Conservation (phyloP, 768 basidiomycete genomes). For the Collybiopsis luxurians region DNA sequence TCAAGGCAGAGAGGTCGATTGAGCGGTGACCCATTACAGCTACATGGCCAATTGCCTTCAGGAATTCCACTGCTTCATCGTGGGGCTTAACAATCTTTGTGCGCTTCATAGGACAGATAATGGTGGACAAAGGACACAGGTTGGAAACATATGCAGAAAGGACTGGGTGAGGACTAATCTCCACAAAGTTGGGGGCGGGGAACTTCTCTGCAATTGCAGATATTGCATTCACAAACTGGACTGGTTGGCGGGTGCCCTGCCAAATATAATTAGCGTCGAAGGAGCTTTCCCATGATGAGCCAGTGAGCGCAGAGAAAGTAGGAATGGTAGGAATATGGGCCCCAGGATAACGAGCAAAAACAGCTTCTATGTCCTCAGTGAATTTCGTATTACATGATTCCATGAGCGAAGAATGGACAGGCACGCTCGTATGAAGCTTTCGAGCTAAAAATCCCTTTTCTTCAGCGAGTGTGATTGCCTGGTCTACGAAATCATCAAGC, state of each 20-base stretch:
- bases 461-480: conserved; percentile 25
- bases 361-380: conserved; percentile 19
- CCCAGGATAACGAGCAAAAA: conserved; percentile 32
- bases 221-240: conserved; percentile 34
- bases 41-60: conserved; percentile 27
- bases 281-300: conserved; percentile 15
- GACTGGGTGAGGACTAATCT: conserved; percentile 38
- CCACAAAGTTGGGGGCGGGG: conserved; percentile 28
- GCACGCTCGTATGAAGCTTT: conserved; percentile 32
- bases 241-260: conserved; percentile 33
- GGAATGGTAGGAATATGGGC: conserved; percentile 21
- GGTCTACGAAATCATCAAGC: conserved; percentile 20
- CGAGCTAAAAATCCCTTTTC: conserved; percentile 29
- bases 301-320: conserved; percentile 37
- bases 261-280: conserved; percentile 40
- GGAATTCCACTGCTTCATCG: conserved; percentile 23
- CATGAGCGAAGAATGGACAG: conserved; percentile 38
- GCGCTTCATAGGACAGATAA: conserved; percentile 25
- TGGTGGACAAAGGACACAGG: conserved; percentile 15
- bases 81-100: conserved; percentile 15
- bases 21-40: conserved; percentile 22
- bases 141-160: conserved; percentile 29
- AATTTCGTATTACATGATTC: conserved; percentile 31
- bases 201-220: conserved; percentile 15
- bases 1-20: no score